These are phyloP conservation scores for Penicillium sp. DNA, from an alignment of 2,329 filamentous ascomycete genomes.

Conservation along the genomic window DNA sequence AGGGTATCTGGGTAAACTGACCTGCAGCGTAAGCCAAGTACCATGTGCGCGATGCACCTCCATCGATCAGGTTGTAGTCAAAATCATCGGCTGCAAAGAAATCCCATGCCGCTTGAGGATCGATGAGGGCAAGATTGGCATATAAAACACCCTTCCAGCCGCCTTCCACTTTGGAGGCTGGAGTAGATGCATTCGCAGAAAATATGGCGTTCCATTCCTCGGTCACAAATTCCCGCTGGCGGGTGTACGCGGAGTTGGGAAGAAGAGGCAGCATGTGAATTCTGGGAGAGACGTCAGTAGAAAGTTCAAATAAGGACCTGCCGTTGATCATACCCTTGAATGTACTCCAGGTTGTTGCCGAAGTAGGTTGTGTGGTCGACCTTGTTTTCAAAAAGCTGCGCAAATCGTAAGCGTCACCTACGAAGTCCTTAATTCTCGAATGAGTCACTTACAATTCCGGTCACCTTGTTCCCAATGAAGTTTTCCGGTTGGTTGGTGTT, in stretches of 20 bases:
- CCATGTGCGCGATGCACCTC: constrained; percentile 80
- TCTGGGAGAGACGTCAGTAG: constrained; percentile 48
- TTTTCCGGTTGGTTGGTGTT: constrained; percentile 70
- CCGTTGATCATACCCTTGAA: constrained; percentile 52
- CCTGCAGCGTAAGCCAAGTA: constrained; percentile 76
- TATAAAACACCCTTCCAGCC: constrained; percentile 86
- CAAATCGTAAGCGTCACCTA: not conserved
- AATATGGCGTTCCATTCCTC: constrained; percentile 86
- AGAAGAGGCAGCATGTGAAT: constrained; percentile 81
- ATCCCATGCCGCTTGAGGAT: constrained; percentile 65
- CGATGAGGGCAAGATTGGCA: constrained; percentile 74
- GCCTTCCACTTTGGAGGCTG: constrained; percentile 55
- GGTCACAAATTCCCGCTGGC: constrained; percentile 66
- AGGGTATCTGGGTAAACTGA: constrained; percentile 25
- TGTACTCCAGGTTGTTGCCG: constrained; percentile 66
- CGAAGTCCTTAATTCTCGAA: not conserved
- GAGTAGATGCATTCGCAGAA: constrained; percentile 61
- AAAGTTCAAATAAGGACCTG: not conserved
- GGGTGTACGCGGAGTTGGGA: constrained; percentile 64
- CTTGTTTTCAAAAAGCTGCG: constrained; percentile 84
- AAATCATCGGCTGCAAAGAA: constrained; percentile 71
- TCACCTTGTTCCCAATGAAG: constrained; percentile 77
- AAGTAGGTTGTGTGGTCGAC: constrained; percentile 92
- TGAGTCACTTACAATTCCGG: constrained; percentile 52
- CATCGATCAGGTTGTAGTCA: constrained; percentile 64